Evolutionary conservation across 768 basidiomycete genomes (phyloP).

Genomic region (Hericium erinaceus): DNA sequence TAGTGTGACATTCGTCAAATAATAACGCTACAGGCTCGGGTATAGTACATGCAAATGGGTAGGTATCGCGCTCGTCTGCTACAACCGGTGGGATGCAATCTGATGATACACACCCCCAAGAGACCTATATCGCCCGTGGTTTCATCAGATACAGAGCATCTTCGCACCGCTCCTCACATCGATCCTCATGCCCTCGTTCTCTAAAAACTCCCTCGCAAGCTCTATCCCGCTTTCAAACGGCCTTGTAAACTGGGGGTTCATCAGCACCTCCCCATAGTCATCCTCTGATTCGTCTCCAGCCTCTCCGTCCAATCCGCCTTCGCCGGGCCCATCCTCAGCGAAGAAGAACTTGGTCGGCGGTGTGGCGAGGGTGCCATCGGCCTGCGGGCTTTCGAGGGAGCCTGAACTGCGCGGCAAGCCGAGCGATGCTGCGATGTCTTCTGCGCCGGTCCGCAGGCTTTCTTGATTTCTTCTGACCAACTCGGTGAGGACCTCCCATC

Average conservation of each 20-base stretch:
- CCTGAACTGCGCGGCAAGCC: conserved; percentile 3
- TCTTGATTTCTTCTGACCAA: conserved; percentile 10
- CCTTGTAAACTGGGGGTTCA: conserved; percentile 9
- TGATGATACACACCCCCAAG: no score
- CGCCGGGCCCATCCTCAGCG: neutral
- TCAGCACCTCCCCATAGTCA: conserved; percentile 13
- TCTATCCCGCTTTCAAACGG: neutral
- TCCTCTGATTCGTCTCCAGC: conserved; percentile 9
- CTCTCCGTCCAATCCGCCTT: neutral
- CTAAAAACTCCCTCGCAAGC: neutral
- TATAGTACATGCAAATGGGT: no score
- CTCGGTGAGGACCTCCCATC: conserved; percentile 14
- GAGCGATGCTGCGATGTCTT: conserved; percentile 2
- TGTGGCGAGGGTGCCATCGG: neutral
- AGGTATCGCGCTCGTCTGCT: no score
- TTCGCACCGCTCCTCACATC: conserved; percentile 1
- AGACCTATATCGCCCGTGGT: no score
- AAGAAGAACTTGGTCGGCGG: conserved; percentile 5
- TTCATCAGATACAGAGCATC: neutral
- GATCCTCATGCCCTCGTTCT: neutral
- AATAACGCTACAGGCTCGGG: no score
- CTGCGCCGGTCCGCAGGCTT: neutral
- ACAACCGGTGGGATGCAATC: no score
- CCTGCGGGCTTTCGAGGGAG: conserved; percentile 6
- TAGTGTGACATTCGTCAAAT: no score